A percentile compares a stretch with the other conserved stretches of the same genome.
Conservation (phyloP, 2,329 filamentous ascomycete species). For the Fusarium sambucinum region DNA sequence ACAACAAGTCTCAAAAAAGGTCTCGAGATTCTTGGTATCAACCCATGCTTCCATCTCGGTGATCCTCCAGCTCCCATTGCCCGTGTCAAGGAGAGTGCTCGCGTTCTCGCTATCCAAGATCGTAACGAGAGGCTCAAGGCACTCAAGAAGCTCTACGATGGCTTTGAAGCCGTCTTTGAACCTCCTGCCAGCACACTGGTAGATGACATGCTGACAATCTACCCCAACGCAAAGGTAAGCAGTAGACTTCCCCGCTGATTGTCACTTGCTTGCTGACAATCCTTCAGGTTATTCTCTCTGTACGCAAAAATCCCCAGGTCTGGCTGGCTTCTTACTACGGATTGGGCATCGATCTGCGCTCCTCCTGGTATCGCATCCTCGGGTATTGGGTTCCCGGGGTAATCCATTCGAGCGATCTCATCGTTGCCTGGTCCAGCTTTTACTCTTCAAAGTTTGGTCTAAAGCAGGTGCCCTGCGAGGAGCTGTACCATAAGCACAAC, state of each 20-base stretch:
- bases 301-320: slow-evolving; percentile 37
- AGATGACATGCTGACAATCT: slow-evolving; percentile 35
- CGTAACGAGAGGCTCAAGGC: slow-evolving; percentile 35
- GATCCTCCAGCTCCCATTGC: slow-evolving; percentile 36
- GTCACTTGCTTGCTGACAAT: background rate
- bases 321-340: slow-evolving; percentile 39
- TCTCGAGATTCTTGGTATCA: slow-evolving; percentile 31
- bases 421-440: slow-evolving; percentile 32
- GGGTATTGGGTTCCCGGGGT: slow-evolving; percentile 39
- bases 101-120: slow-evolving; percentile 27
- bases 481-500: slow-evolving; percentile 35
- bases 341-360: slow-evolving; percentile 37
- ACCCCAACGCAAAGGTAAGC: slow-evolving; percentile 31
- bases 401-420: slow-evolving; percentile 38
- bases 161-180: slow-evolving; percentile 39
- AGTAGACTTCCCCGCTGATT: background rate
- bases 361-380: slow-evolving; percentile 26
- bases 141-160: slow-evolving; percentile 30
- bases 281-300: slow-evolving; percentile 28
- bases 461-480: slow-evolving; percentile 20
- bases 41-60: slow-evolving; percentile 36
- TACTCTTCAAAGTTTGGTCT: slow-evolving; percentile 31
- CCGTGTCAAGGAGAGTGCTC: slow-evolving; percentile 35
- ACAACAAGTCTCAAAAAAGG: slow-evolving; percentile 41
- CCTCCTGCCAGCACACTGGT: slow-evolving; percentile 36